Conservation (phyloP, 352 stramenopile genomes). For the Pythium inflatum region DNA sequence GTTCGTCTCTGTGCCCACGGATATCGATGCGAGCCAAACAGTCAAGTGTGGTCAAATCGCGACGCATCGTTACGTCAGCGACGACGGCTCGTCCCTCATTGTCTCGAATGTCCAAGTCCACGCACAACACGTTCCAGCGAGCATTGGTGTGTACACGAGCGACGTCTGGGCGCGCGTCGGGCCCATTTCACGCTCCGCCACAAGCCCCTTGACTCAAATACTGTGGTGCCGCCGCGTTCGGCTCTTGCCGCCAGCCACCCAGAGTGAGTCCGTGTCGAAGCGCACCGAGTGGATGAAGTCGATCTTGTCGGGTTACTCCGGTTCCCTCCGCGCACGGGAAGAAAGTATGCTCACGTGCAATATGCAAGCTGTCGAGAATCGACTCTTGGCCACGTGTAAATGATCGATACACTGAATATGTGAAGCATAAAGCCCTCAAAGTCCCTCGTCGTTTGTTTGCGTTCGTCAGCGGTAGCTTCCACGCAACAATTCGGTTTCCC, state of each 20-base stretch:
- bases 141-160: not conserved
- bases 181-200: not conserved
- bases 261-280: not conserved
- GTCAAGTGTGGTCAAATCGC: constrained; percentile 16
- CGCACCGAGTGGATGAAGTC: not conserved
- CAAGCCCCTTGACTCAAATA: not conserved
- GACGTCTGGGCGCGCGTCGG: constrained; percentile 9
- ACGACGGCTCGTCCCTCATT: not conserved
- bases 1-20: constrained; percentile 2
- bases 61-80: not conserved
- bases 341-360: constrained; percentile 8
- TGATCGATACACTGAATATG: no score
- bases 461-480: no score
- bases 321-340: not conserved
- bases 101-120: constrained; percentile 15
- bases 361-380: constrained; percentile 15
- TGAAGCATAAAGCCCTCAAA: no score
- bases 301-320: not conserved
- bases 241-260: not conserved
- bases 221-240: constrained; percentile 13
- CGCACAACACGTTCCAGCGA: not conserved
- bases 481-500: no score
- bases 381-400: no score
- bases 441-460: no score
- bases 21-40: not conserved